Conservation (phyloP, 2,329 filamentous ascomycete genomes). For the Thyridium curvatum region DNA sequence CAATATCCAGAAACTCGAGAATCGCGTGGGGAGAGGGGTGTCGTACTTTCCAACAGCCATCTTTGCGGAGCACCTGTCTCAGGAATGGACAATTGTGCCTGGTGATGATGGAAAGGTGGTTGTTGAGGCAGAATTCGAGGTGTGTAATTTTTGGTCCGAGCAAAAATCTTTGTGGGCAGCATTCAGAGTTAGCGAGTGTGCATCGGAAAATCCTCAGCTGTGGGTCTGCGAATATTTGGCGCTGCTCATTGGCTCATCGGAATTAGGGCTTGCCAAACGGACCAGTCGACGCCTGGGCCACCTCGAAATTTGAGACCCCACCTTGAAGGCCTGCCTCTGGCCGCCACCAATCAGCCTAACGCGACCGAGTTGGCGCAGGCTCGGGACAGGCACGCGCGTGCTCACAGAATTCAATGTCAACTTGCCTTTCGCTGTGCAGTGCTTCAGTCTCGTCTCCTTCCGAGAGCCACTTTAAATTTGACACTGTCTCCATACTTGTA, state of each 20-base stretch:
- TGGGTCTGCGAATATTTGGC: conserved; percentile 10
- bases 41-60: conserved; percentile 58
- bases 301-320: too few species aligned
- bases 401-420: too few species aligned
- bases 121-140: conserved; percentile 14
- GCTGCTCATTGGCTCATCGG: conserved; percentile 12
- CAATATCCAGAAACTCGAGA: not conserved
- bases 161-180: conserved; percentile 21
- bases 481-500: too few species aligned
- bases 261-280: conserved; percentile 15
- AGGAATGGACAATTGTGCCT: conserved; percentile 30
- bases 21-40: conserved; percentile 9
- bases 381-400: too few species aligned
- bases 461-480: too few species aligned
- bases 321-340: too few species aligned
- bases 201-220: conserved; percentile 17
- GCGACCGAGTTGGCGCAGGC: too few species aligned
- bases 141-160: conserved; percentile 21
- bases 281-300: too few species aligned
- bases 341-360: too few species aligned
- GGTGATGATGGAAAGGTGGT: conserved; percentile 24
- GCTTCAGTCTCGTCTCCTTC: too few species aligned
- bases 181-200: conserved; percentile 8
- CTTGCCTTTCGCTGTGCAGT: too few species aligned
- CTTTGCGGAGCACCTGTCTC: conserved; percentile 44